phyloP scores from a whole-genome alignment of 495 filamentous ascomycete genomes.

The Neurospora cerealis region DNA sequence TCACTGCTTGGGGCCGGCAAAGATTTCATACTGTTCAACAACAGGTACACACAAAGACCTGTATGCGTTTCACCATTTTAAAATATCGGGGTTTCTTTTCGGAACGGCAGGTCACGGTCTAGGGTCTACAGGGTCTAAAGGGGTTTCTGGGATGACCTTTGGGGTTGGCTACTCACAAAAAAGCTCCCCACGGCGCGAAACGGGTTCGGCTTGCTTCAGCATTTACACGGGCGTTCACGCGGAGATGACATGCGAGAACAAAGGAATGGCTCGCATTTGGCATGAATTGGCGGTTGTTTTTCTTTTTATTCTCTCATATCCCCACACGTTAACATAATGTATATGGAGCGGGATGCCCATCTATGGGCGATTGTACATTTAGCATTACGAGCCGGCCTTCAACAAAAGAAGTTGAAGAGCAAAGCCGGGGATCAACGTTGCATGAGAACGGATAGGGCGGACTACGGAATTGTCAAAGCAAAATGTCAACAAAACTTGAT shows the following conservation, averaged over 20 bases:
- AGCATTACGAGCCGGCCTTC: background rate
- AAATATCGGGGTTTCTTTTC: background rate
- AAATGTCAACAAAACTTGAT: background rate
- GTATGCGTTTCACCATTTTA: background rate
- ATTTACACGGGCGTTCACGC: conserved; percentile 12
- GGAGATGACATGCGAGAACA: background rate
- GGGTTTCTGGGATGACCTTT: background rate
- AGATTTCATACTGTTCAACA: background rate
- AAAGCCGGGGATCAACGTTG: background rate
- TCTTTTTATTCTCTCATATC: background rate
- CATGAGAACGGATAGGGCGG: background rate
- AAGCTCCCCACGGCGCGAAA: background rate
- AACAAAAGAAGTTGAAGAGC: background rate
- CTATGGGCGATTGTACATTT: background rate
- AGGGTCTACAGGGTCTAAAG: background rate
- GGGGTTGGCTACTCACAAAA: background rate
- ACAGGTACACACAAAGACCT: background rate
- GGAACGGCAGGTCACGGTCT: conserved; percentile 2
- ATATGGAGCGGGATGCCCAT: conserved; percentile 8
- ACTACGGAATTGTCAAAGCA: background rate
- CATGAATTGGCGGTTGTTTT: background rate
- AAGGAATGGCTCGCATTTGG: background rate
- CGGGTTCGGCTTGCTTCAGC: conserved; percentile 4
- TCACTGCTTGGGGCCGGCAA: background rate
- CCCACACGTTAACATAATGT: conserved; percentile 2